These are phyloP conservation scores for Mrakia gelida DNA, from an alignment of 768 basidiomycete genomes.

Conservation along the genomic window DNA sequence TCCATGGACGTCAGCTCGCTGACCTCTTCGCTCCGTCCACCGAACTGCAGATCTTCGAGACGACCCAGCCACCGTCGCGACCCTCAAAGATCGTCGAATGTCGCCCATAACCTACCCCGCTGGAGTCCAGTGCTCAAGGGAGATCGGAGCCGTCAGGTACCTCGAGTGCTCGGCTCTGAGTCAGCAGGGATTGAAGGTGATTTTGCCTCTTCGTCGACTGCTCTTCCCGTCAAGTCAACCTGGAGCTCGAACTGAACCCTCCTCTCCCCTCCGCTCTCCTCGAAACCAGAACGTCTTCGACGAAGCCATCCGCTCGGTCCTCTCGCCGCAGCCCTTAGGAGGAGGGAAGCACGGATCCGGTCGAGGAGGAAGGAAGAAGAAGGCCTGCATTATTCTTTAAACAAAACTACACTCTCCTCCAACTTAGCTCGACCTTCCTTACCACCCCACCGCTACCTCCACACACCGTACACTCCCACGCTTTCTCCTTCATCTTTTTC, in stretches of 20 bases:
- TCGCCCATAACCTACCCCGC: constrained; percentile 87
- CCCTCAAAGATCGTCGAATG: constrained; percentile 93
- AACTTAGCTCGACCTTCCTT: too few species aligned
- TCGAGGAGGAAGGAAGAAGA: constrained; percentile 15
- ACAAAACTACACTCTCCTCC: background rate
- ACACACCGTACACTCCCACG: too few species aligned
- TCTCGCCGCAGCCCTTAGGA: constrained; percentile 39
- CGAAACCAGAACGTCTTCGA: constrained; percentile 81
- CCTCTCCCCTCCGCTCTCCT: background rate
- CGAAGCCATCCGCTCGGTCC: constrained; percentile 93
- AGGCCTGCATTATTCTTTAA: constrained; percentile 26
- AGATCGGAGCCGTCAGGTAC: constrained; percentile 94
- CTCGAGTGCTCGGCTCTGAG: constrained; percentile 93
- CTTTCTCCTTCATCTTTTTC: too few species aligned
- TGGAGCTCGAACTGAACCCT: too few species aligned
- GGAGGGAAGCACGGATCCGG: background rate
- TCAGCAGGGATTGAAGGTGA: constrained; percentile 78
- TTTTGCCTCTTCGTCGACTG: background rate
- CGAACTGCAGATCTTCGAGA: constrained; percentile 96
- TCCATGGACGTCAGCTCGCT: constrained; percentile 17
- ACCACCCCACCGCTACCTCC: too few species aligned
- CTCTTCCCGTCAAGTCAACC: too few species aligned
- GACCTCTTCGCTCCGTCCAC: constrained; percentile 50
- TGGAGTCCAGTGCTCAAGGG: constrained; percentile 84
- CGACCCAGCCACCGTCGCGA: constrained; percentile 86